Base-by-base conservation (phyloP, 805 yeast species). In the Yarrowia sp. region DNA sequence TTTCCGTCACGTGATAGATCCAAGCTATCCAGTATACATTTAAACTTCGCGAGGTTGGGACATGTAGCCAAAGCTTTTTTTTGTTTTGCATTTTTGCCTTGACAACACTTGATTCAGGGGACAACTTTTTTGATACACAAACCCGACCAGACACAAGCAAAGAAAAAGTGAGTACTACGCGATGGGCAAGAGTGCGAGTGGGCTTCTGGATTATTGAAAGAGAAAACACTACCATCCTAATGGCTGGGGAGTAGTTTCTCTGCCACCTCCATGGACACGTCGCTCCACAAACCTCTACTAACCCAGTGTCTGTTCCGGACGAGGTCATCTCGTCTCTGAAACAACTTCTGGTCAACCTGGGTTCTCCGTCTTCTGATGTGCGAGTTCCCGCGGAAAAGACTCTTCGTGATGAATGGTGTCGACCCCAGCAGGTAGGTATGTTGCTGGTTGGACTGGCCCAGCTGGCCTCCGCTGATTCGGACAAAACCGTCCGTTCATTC, bases 341-440 rank as follows among this genome's bases (percentile, higher is more conserved):
- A 20, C 83, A 83, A 70, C 82, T 92, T 49, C 79, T 92, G 42
- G 78, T 80, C 70, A 91, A 88, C 19, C 84, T 94, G 70, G 84
- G 92, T 9, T 89, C 98, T 6, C 82, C 96, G 9, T 92, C 93
- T 73, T 93, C 94, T 76, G 74, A 79, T 13, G 77, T 84, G 42
- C 89, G 99, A 75, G 80, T 93, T 9, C 83, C 81, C 34, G 98
- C 98, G 9, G 99, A 94, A 76, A 82, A 81, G 68, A 79, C 83
- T 15, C 81, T 95, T 64, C 90, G 89, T 73, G 80, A 82, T 13
- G 90, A 89, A 36, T 95, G 98, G 98, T 78, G 77, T 47, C 70
- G 70, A 9, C 61, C 53, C 17, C 87, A 85, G 42, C 86, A 87
- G 68, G 89, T 91, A 55, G 93, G 89, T 71, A 76, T 87, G 68